phyloP scores from a whole-genome alignment of 2,329 filamentous ascomycete species.

The Nectriaceae sp. region DNA sequence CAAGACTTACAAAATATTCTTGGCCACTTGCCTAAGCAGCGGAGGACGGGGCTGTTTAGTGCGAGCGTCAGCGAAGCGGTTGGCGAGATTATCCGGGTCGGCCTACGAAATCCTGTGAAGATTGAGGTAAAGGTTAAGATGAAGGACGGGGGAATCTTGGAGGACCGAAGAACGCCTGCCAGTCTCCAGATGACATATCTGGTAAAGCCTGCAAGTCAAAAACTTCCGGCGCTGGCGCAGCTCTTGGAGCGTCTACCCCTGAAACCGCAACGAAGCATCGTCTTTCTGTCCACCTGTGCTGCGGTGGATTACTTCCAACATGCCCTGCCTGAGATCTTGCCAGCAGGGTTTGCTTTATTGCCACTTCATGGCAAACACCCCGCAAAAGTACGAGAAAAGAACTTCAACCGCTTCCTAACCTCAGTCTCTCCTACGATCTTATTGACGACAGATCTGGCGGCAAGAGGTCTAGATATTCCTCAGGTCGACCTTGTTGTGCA shows the following conservation, averaged over 20 bases:
- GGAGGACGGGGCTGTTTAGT: slow-evolving; percentile 90
- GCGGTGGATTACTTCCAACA: slow-evolving; percentile 93
- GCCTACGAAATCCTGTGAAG: slow-evolving; percentile 90
- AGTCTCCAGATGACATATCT: slow-evolving; percentile 92
- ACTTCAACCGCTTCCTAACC: slow-evolving; percentile 78
- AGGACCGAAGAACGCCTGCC: slow-evolving; percentile 87
- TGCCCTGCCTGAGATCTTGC: slow-evolving; percentile 73
- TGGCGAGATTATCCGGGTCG: slow-evolving; percentile 87
- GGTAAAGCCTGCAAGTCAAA: slow-evolving; percentile 73
- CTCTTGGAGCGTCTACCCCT: slow-evolving; percentile 72
- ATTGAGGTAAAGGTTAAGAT: slow-evolving; percentile 90
- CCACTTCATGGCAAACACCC: slow-evolving; percentile 92
- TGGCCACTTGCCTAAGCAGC: slow-evolving; percentile 83
- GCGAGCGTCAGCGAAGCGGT: slow-evolving; percentile 96
- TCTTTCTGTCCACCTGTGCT: slow-evolving; percentile 92
- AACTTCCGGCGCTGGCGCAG: slow-evolving; percentile 72
- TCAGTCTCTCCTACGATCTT: slow-evolving; percentile 77
- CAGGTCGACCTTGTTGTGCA: slow-evolving; percentile 90
- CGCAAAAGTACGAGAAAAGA: slow-evolving; percentile 83
- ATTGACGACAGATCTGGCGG: slow-evolving; percentile 89
- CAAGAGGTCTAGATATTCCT: slow-evolving; percentile 87
- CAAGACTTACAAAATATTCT: slow-evolving; percentile 86
- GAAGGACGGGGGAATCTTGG: slow-evolving; percentile 63
- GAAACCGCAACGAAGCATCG: slow-evolving; percentile 79
- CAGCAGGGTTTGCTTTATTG: slow-evolving; percentile 67